A percentile compares a stretch with the other conserved stretches of the same genome.
phyloP scores from a whole-genome alignment of 495 filamentous ascomycete species.

The Penicillium tannophilum region DNA sequence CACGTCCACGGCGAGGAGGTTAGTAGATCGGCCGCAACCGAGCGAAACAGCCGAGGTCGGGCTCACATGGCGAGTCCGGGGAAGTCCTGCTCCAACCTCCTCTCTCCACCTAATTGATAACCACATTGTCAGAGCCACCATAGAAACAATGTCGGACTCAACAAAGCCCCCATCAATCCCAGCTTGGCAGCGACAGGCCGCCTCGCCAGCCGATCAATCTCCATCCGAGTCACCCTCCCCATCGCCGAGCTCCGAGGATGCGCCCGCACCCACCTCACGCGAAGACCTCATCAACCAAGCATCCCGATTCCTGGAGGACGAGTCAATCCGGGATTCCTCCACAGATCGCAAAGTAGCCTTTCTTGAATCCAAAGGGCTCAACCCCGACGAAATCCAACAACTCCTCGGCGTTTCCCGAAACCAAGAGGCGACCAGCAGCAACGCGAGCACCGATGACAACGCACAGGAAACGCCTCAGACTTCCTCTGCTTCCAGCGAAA shows the following conservation, averaged over 20 bases:
- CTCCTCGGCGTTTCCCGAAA: constrained; percentile 58
- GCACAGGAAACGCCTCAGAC: constrained; percentile 16
- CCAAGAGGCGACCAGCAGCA: constrained; percentile 31
- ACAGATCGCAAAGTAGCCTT: constrained; percentile 76
- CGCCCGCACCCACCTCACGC: constrained; percentile 35
- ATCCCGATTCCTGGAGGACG: constrained; percentile 76
- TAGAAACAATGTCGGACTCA: constrained; percentile 40
- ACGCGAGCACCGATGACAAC: constrained; percentile 24
- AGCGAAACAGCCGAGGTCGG: constrained; percentile 9
- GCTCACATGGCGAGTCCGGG: constrained; percentile 13
- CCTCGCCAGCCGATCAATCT: constrained; percentile 20
- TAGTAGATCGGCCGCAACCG: background rate
- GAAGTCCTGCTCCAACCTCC: constrained; percentile 5
- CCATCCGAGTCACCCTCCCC: constrained; percentile 26
- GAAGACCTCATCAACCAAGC: constrained; percentile 67
- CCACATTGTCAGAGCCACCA: background rate
- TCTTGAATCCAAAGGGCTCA: constrained; percentile 77
- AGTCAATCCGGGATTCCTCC: constrained; percentile 68
- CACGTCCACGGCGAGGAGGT: background rate
- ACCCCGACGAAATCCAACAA: constrained; percentile 63
- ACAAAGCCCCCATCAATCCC: constrained; percentile 45
- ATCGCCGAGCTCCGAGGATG: constrained; percentile 38
- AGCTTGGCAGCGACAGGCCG: constrained; percentile 45
- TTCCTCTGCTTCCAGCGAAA: constrained; percentile 20
- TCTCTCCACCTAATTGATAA: background rate